Conservation (phyloP, 78 protist species). For the Dictyostelium brefeldianum region DNA sequence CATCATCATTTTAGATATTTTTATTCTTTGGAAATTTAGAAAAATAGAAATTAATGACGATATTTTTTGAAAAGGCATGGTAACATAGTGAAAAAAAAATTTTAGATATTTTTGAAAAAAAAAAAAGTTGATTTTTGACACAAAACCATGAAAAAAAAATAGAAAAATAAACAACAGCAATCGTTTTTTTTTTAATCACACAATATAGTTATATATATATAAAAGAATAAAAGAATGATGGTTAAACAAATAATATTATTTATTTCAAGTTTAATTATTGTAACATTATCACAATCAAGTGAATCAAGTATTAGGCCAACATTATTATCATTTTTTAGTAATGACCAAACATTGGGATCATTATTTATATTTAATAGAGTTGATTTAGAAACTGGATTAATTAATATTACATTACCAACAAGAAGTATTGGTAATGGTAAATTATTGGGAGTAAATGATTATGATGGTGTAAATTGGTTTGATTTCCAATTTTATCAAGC, state of each 20-base stretch:
- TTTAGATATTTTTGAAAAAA: too few species aligned
- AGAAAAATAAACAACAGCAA: too few species aligned
- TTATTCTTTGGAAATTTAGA: too few species aligned
- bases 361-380: neutral
- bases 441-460: neutral
- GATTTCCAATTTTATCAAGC: neutral
- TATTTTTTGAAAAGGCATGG: too few species aligned
- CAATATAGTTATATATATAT: too few species aligned
- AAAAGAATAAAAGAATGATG: too few species aligned
- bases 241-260: neutral
- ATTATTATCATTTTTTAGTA: neutral
- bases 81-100: too few species aligned
- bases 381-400: neutral
- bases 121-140: too few species aligned
- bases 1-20: too few species aligned
- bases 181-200: too few species aligned
- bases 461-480: slow-evolving; percentile 17
- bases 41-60: too few species aligned
- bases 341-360: neutral
- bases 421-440: neutral
- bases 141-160: too few species aligned
- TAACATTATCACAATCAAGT: neutral
- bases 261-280: neutral
- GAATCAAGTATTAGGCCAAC: neutral
- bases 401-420: neutral